These are phyloP conservation scores for Alternaria atra DNA, from an alignment of 2,329 filamentous ascomycete species.

Conservation along the genomic window DNA sequence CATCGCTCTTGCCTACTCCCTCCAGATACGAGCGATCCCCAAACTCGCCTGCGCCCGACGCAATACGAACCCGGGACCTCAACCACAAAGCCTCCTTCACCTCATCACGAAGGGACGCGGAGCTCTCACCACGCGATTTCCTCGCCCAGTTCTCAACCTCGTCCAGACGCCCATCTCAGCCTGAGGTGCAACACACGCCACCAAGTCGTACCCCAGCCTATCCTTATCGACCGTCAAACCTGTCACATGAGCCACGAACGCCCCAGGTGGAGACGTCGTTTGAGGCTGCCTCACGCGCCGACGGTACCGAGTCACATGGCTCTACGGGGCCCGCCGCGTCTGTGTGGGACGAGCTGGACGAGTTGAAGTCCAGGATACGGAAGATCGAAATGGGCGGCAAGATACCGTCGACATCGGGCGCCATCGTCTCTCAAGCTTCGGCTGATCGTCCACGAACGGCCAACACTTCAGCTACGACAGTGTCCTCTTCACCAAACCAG, in stretches of 20 bases:
- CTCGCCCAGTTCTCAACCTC: conserved; percentile 39
- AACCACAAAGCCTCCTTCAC: conserved; percentile 43
- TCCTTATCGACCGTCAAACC: conserved; percentile 49
- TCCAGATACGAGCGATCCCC: conserved; percentile 40
- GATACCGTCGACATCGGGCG: conserved; percentile 81
- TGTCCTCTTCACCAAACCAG: conserved; percentile 88
- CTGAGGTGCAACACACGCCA: conserved; percentile 45
- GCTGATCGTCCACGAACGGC: conserved; percentile 89
- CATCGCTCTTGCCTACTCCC: conserved; percentile 44
- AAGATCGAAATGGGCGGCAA: conserved; percentile 91
- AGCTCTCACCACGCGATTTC: conserved; percentile 47
- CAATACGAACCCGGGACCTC: conserved; percentile 41
- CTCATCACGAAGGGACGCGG: conserved; percentile 34
- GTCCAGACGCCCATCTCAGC: conserved; percentile 43
- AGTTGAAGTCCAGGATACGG: conserved; percentile 90
- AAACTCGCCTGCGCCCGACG: conserved; percentile 35
- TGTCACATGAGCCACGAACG: conserved; percentile 39
- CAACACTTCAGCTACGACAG: conserved; percentile 87
- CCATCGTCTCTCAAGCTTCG: conserved; percentile 70
- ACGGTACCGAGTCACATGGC: conserved; percentile 78
- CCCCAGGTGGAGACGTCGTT: conserved; percentile 37
- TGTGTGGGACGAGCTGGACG: conserved; percentile 97
- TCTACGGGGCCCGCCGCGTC: conserved; percentile 91
- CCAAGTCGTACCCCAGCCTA: conserved; percentile 43
- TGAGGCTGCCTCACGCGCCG: conserved; percentile 42